phyloP scores from a whole-genome alignment of 83 land plant species.

The Isoetes engelmannii region DNA sequence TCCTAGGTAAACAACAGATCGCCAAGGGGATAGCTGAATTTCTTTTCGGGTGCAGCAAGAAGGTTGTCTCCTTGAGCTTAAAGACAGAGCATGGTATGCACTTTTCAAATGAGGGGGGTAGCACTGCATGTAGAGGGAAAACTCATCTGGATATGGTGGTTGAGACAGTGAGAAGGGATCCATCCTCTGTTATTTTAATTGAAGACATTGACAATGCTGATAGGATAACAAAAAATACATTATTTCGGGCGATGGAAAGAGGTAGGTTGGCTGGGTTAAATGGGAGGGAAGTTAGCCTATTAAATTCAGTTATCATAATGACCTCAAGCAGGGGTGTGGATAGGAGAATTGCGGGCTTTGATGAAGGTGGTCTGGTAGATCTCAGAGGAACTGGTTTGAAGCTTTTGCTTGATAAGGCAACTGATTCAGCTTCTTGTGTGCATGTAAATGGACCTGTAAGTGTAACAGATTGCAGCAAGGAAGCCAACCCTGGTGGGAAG shows the following conservation, averaged over 20 bases:
- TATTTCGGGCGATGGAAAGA: constrained; percentile 62
- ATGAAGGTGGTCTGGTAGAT: no score
- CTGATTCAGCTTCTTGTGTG: no score
- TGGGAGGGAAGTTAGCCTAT: constrained; percentile 68
- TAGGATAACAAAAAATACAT: constrained; percentile 30
- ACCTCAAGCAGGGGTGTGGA: constrained; percentile 23
- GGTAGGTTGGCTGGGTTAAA: constrained; percentile 69
- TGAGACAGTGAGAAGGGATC: constrained; percentile 63
- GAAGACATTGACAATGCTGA: constrained; percentile 80
- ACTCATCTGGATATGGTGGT: constrained; percentile 57
- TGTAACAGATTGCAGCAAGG: no score
- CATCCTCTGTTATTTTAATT: constrained; percentile 54
- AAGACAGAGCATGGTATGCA: neutral
- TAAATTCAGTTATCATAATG: constrained; percentile 58
- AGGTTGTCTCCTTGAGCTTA: constrained; percentile 39
- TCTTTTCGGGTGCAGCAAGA: constrained; percentile 33
- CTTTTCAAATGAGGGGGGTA: no score
- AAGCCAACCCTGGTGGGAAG: no score
- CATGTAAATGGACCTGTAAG: no score
- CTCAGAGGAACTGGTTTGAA: no score
- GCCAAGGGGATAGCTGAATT: constrained; percentile 58
- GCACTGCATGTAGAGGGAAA: constrained; percentile 35
- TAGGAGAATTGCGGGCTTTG: no score
- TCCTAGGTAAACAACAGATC: constrained; percentile 55
- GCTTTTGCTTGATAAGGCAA: no score